A percentile compares a stretch with the other conserved stretches of the same genome.
phyloP scores from a whole-genome alignment of 805 yeast species.

The Myxozyma sirexii region DNA sequence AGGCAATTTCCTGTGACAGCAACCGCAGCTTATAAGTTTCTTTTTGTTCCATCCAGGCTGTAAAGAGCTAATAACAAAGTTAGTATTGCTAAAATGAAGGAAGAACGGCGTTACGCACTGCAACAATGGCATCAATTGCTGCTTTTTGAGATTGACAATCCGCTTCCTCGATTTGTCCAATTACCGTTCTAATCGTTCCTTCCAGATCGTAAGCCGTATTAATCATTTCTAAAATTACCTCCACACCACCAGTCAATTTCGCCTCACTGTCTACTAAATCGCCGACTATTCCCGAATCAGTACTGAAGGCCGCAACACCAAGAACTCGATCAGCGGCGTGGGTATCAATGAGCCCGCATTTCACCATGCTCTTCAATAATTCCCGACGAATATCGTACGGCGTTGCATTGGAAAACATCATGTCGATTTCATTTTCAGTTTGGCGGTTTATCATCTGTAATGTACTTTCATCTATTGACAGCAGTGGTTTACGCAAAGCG shows the following conservation, averaged over 20 bases:
- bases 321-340: slow-evolving; percentile 39
- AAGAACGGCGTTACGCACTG: too few species aligned
- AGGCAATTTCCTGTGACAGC: slow-evolving; percentile 54
- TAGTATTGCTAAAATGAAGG: slow-evolving; percentile 44
- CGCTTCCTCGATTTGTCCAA: slow-evolving; percentile 38
- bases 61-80: slow-evolving; percentile 45
- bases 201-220: slow-evolving; percentile 41
- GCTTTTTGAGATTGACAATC: slow-evolving; percentile 17
- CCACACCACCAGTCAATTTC: background rate
- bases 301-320: slow-evolving; percentile 31
- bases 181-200: slow-evolving; percentile 32
- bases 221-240: background rate
- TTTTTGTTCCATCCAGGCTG: slow-evolving; percentile 48
- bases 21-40: slow-evolving; percentile 53
- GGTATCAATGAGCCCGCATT: slow-evolving; percentile 48
- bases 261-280: background rate
- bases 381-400: slow-evolving; percentile 55
- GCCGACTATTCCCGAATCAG: background rate
- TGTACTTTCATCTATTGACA: slow-evolving; percentile 20
- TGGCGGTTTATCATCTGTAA: slow-evolving; percentile 18
- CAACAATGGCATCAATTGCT: slow-evolving; percentile 16
- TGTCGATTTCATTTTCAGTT: slow-evolving; percentile 43
- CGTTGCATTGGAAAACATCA: slow-evolving; percentile 50
- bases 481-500: slow-evolving; percentile 25
- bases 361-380: slow-evolving; percentile 51